A percentile compares a stretch with the other conserved stretches of the same genome.
phyloP scores from a whole-genome alignment of 1,139 yeast species.

The Geotrichum europaeum region DNA sequence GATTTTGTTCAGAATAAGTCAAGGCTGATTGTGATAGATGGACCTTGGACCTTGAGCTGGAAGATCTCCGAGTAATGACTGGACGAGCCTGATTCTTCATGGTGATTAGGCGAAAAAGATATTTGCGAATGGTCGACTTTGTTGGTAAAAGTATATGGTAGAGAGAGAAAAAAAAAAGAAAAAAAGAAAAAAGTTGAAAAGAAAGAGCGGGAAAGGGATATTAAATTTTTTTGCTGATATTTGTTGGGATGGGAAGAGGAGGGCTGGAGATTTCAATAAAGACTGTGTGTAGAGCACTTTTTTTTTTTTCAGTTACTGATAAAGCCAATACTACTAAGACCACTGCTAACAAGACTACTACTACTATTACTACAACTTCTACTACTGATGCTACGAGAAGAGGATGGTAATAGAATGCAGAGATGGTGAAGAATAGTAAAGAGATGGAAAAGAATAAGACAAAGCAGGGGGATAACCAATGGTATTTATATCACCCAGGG shows the following conservation, averaged over 20 bases:
- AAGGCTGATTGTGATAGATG: constrained; percentile 15
- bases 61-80: neutral
- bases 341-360: neutral
- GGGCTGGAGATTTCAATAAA: neutral
- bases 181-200: neutral
- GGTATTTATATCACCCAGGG: neutral
- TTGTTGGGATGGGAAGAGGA: neutral
- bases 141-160: neutral
- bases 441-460: neutral
- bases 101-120: neutral
- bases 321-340: neutral
- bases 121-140: neutral
- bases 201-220: neutral
- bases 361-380: neutral
- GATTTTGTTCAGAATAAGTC: constrained; percentile 5
- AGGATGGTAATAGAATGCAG: too few species aligned
- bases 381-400: too few species aligned
- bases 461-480: neutral
- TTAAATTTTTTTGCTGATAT: neutral
- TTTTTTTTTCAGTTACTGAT: neutral
- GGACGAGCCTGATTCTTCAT: constrained; percentile 12
- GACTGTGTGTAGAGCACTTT: neutral
- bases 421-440: neutral
- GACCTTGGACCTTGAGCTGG: neutral
- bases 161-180: neutral